Percentiles rank a stretch among this genome's conserved stretches.
These are phyloP conservation scores for Hypoxylon intermedium DNA, from an alignment of 495 filamentous ascomycete genomes.

Conservation along the genomic window DNA sequence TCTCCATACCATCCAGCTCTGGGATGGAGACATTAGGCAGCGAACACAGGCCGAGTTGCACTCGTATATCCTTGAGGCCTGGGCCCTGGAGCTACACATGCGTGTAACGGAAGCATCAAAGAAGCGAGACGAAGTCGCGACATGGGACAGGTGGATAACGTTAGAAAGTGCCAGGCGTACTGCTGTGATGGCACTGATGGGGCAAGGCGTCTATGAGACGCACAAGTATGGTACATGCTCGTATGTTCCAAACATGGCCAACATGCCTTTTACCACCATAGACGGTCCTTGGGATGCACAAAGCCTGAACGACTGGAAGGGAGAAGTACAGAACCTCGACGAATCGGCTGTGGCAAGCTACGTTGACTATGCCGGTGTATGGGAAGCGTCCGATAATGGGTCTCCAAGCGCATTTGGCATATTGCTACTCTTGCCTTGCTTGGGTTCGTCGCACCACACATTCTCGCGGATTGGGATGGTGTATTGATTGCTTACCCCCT, in stretches of 20 bases:
- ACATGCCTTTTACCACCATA: background rate
- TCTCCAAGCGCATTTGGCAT: background rate
- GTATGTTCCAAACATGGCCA: background rate
- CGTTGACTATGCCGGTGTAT: background rate
- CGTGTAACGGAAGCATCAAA: background rate
- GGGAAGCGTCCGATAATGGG: background rate
- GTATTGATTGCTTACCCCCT: too few relatives aligned
- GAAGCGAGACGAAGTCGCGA: background rate
- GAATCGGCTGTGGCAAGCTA: background rate
- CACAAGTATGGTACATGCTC: background rate
- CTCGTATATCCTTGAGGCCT: background rate
- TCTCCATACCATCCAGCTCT: slow-evolving; percentile 2
- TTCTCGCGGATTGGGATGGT: background rate
- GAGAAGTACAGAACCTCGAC: background rate
- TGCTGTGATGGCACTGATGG: background rate
- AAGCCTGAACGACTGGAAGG: background rate
- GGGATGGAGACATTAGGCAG: background rate
- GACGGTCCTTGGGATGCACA: slow-evolving; percentile 1
- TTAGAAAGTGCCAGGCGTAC: background rate
- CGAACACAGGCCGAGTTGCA: background rate
- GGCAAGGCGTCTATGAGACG: background rate
- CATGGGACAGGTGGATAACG: background rate
- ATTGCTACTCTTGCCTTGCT: slow-evolving; percentile 3
- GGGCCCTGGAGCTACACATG: background rate
- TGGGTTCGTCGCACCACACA: background rate